Evolutionary conservation across 83 land plant genomes (phyloP).

Genomic region (Diphasiastrum complanatum): DNA sequence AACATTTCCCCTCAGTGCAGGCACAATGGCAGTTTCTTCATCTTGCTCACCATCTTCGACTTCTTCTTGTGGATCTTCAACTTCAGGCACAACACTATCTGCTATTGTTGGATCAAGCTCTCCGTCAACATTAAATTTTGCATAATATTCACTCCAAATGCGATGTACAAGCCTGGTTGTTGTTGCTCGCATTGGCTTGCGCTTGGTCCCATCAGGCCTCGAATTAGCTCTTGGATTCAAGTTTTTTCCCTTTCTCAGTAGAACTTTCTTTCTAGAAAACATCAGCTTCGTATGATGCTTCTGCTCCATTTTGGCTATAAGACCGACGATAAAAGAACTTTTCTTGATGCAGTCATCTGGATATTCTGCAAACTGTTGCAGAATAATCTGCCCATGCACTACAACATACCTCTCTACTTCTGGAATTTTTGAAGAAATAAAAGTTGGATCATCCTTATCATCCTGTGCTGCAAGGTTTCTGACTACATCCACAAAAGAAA

Average conservation of each 20-base stretch:
- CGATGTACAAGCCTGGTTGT: slow-evolving; percentile 82
- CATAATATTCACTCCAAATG: slow-evolving; percentile 87
- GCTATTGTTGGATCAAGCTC: slow-evolving; percentile 35
- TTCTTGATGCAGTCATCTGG: slow-evolving; percentile 69
- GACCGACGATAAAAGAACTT: slow-evolving; percentile 67
- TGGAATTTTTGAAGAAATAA: slow-evolving; percentile 46
- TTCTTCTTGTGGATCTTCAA: slow-evolving; percentile 36
- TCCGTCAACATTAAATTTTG: slow-evolving; percentile 36
- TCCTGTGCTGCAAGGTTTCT: slow-evolving; percentile 58
- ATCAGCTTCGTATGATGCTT: slow-evolving; percentile 79
- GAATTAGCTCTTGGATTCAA: slow-evolving; percentile 74
- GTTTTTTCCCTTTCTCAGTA: slow-evolving; percentile 45
- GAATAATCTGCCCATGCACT: slow-evolving; percentile 93
- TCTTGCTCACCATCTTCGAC: slow-evolving; percentile 18
- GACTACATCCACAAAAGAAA: slow-evolving; percentile 75
- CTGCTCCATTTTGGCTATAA: slow-evolving; percentile 69
- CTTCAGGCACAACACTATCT: slow-evolving; percentile 39
- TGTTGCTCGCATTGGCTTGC: slow-evolving; percentile 88
- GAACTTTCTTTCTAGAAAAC: slow-evolving; percentile 56
- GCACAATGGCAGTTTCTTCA: too few species aligned
- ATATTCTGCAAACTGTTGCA: slow-evolving; percentile 79
- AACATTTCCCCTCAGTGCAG: too few species aligned
- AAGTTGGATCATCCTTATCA: slow-evolving; percentile 43
- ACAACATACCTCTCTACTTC: slow-evolving; percentile 84
- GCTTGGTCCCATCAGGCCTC: slow-evolving; percentile 43